Percentiles rank a stretch among this genome's conserved stretches.
phyloP scores from a whole-genome alignment of 768 basidiomycete species.

The Holtermanniella nyarrowii region DNA sequence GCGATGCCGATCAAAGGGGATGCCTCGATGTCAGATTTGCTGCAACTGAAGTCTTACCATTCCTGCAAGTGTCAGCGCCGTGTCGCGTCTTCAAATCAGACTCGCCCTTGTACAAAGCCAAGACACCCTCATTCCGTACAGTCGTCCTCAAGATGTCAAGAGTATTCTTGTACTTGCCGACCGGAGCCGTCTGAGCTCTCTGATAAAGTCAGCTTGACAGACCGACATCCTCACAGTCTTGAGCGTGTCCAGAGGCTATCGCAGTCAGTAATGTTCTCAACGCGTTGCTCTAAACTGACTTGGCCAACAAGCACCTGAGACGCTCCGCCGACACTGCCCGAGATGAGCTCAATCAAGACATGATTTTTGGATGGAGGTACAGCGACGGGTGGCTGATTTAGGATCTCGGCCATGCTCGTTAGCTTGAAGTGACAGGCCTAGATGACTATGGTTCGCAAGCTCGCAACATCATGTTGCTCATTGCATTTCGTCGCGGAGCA shows the following conservation, averaged over 20 bases:
- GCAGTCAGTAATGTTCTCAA: not conserved
- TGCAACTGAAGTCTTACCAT: not conserved
- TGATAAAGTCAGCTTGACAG: too few relatives aligned
- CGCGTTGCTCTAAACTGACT: slow-evolving; percentile 43
- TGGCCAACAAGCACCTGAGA: slow-evolving; percentile 93
- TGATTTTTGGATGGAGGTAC: slow-evolving; percentile 21
- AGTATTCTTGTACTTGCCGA: slow-evolving; percentile 63
- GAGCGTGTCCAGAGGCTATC: slow-evolving; percentile 37
- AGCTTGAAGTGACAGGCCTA: not conserved
- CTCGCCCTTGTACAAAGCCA: slow-evolving; percentile 88
- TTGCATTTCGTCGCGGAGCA: too few relatives aligned
- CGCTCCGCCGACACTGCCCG: slow-evolving; percentile 83
- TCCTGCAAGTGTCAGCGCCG: not conserved
- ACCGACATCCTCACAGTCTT: too few relatives aligned
- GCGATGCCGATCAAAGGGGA: slow-evolving; percentile 86
- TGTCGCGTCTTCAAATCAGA: not conserved
- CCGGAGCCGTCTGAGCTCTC: slow-evolving; percentile 42
- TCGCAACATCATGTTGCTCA: not conserved
- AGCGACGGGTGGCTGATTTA: not conserved
- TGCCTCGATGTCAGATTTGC: slow-evolving; percentile 41
- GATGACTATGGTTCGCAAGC: not conserved
- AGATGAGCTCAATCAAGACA: slow-evolving; percentile 50
- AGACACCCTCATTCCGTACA: slow-evolving; percentile 71
- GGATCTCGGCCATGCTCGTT: not conserved
- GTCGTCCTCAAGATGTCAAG: slow-evolving; percentile 83